These are phyloP conservation scores for Xylaria sp. DNA, from an alignment of 2,329 filamentous ascomycete genomes.

Conservation along the genomic window DNA sequence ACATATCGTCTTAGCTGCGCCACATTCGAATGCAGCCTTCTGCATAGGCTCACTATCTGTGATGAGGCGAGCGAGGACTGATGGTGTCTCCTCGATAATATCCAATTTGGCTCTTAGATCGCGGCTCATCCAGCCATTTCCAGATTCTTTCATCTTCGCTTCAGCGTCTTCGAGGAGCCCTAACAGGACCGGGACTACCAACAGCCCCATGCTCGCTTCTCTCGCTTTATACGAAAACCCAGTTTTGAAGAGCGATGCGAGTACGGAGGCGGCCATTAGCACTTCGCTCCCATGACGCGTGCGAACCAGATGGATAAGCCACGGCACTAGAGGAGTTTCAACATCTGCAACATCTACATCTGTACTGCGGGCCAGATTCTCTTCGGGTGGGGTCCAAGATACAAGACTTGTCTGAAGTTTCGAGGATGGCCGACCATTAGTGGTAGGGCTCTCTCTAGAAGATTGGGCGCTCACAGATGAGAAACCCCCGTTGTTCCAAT, in stretches of 20 bases:
- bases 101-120: conserved; percentile 57
- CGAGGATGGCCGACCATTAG: conserved; percentile 44
- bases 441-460: conserved; percentile 52
- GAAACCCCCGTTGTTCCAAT: conserved; percentile 55
- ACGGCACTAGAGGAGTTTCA: conserved; percentile 78
- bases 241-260: conserved; percentile 75
- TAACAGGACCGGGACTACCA: conserved; percentile 77
- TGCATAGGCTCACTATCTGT: conserved; percentile 83
- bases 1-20: conserved; percentile 59
- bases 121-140: conserved; percentile 37
- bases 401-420: conserved; percentile 44
- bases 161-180: conserved; percentile 69
- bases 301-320: conserved; percentile 74
- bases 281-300: conserved; percentile 67
- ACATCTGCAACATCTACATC: conserved; percentile 64
- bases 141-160: conserved; percentile 52
- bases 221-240: conserved; percentile 73
- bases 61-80: conserved; percentile 81
- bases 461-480: conserved; percentile 62
- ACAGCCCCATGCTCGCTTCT: conserved; percentile 71
- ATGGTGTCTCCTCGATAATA: conserved; percentile 77
- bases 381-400: conserved; percentile 45
- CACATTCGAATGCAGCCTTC: conserved; percentile 78
- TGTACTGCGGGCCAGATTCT: conserved; percentile 37
- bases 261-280: conserved; percentile 74